phyloP scores from a whole-genome alignment of 768 basidiomycete species.

The Auriculariales sp. region DNA sequence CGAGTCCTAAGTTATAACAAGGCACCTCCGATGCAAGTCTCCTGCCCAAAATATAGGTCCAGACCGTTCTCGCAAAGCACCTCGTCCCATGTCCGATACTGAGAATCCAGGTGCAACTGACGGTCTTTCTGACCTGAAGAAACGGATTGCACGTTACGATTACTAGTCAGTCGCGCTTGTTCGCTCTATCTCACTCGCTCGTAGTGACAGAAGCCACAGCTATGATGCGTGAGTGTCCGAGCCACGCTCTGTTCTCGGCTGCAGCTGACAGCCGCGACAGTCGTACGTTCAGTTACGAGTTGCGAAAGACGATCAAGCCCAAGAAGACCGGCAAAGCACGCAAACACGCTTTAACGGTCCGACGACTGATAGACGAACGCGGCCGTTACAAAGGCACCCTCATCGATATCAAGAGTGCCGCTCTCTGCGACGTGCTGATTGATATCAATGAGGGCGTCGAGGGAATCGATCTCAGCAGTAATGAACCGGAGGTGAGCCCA shows the following conservation, averaged over 20 bases:
- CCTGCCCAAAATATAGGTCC: no score
- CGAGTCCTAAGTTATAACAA: no score
- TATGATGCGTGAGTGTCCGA: not conserved
- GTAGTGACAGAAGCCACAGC: no score
- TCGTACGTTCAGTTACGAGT: conserved; percentile 9
- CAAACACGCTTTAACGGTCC: conserved; percentile 9
- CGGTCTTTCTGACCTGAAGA: no score
- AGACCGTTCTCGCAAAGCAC: no score
- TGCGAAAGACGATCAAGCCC: conserved; percentile 13
- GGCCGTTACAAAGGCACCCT: conserved; percentile 6
- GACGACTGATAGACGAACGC: not conserved
- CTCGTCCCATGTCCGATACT: no score
- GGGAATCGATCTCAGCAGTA: conserved; percentile 2
- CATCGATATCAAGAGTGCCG: conserved; percentile 11
- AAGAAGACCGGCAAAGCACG: conserved; percentile 7
- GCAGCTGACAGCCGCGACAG: not conserved
- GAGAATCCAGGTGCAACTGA: no score
- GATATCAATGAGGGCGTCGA: conserved; percentile 9
- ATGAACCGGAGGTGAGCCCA: not conserved
- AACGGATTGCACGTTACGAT: conserved; percentile 11
- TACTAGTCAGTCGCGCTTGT: conserved; percentile 6
- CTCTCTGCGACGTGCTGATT: conserved; percentile 9
- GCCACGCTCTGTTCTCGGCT: not conserved
- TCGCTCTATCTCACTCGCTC: not conserved
- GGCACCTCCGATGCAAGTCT: no score